Evolutionary conservation across 2,329 filamentous ascomycete genomes (phyloP).

Genomic region (Cladosporium sp.): DNA sequence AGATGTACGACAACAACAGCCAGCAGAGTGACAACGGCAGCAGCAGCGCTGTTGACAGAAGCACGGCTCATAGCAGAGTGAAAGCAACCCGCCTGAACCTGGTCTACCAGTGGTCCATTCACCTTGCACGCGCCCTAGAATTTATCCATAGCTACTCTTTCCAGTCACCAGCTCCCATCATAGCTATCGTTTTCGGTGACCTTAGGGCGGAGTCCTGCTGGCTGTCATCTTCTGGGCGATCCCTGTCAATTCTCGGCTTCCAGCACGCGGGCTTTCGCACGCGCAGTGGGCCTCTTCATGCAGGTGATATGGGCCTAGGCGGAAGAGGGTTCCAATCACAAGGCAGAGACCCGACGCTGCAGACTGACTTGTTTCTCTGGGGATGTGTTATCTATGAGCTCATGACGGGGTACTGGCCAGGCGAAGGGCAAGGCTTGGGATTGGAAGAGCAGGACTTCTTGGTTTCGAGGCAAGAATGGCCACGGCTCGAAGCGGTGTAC

Average conservation of each 20-base stretch:
- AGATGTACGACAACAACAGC: neutral
- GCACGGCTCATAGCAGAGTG: neutral
- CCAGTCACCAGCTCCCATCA: neutral
- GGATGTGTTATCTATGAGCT: conserved; percentile 1
- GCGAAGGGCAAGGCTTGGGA: neutral
- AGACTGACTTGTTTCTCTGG: neutral
- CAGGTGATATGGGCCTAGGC: neutral
- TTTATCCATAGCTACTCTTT: neutral
- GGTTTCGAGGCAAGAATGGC: neutral
- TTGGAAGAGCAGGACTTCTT: neutral
- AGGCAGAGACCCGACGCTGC: neutral
- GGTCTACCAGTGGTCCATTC: neutral
- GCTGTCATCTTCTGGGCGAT: neutral
- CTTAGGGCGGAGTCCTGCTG: neutral
- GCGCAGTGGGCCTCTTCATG: neutral
- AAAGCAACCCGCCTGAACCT: neutral
- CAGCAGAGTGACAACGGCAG: neutral
- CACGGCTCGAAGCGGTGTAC: neutral
- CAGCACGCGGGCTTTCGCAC: neutral
- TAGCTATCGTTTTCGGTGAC: neutral
- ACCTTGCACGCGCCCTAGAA: neutral
- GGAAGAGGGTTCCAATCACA: neutral
- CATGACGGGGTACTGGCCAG: neutral
- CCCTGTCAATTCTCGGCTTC: neutral
- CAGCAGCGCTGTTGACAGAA: too few relatives aligned